These are phyloP conservation scores for Physaria fendleri DNA, from an alignment of 345 rosid genomes.

Conservation along the genomic window DNA sequence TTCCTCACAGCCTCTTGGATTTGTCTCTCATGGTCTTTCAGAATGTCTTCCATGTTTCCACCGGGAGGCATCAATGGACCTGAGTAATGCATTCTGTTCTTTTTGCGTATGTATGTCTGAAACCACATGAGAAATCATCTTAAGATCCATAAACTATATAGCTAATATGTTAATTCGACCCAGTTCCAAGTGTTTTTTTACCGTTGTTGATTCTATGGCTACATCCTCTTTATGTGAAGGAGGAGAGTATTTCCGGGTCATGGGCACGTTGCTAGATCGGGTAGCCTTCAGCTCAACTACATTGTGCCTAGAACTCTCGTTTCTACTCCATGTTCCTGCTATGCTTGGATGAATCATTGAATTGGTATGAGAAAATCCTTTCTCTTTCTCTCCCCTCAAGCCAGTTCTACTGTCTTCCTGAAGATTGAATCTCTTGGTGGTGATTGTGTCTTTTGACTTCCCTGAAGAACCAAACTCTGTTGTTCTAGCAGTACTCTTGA, in stretches of 20 bases:
- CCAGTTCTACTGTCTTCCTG: too few relatives aligned
- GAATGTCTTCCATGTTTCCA: conserved; percentile 81
- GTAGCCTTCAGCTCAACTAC: conserved; percentile 20
- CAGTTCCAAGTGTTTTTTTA: conserved; percentile 11
- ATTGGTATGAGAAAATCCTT: conserved; percentile 23
- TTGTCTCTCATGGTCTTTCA: conserved; percentile 87
- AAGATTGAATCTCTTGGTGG: too few relatives aligned
- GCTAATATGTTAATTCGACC: background rate
- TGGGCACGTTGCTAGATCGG: conserved; percentile 12
- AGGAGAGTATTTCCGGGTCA: conserved; percentile 20
- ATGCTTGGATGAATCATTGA: conserved; percentile 29
- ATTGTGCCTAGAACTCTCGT: conserved; percentile 16
- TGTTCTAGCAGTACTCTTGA: too few relatives aligned
- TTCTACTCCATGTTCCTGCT: conserved; percentile 23
- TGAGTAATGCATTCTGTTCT: conserved; percentile 72
- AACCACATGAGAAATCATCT: conserved; percentile 12
- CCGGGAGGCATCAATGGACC: conserved; percentile 95
- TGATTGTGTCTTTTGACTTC: too few relatives aligned
- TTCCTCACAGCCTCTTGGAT: conserved; percentile 89
- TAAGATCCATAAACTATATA: background rate
- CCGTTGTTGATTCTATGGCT: conserved; percentile 30
- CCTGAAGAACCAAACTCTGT: too few relatives aligned
- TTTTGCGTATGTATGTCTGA: conserved; percentile 59
- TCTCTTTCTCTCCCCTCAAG: too few relatives aligned
- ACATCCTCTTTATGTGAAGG: conserved; percentile 26